Percentiles rank a stretch among this genome's conserved stretches.
These are phyloP conservation scores for Globisporangium okanoganense DNA, from an alignment of 352 stramenopile species.

Conservation along the genomic window DNA sequence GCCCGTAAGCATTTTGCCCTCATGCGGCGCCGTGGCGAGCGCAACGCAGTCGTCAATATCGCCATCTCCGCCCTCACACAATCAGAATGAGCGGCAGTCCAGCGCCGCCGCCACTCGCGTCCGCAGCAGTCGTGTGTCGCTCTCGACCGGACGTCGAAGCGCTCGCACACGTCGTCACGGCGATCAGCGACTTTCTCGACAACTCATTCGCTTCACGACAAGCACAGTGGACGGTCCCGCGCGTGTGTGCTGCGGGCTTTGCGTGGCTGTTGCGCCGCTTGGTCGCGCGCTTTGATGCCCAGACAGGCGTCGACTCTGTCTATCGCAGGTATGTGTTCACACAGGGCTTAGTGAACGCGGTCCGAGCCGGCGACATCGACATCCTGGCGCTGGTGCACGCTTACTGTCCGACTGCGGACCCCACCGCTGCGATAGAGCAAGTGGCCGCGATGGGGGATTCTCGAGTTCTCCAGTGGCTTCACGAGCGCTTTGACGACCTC, in stretches of 20 bases:
- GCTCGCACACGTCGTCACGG: background rate
- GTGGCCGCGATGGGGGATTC: background rate
- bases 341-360: background rate
- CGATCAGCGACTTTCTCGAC: constrained; percentile 1
- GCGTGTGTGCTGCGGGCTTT: background rate
- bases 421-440: background rate
- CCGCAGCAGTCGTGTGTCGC: background rate
- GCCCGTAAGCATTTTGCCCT: too few relatives aligned
- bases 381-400: background rate
- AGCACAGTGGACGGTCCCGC: background rate
- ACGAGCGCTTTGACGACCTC: background rate
- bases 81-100: background rate
- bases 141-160: background rate
- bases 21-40: background rate
- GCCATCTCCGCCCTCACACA: background rate
- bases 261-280: background rate
- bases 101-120: background rate
- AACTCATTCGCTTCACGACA: background rate
- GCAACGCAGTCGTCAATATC: background rate
- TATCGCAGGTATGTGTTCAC: background rate
- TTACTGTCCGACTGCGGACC: background rate
- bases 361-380: background rate
- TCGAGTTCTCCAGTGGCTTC: background rate
- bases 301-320: background rate
- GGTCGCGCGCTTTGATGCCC: background rate